Evolutionary conservation across 2,329 filamentous ascomycete species (phyloP), one percentile per base, ranked within the genome.

Genomic region (Neofusicoccum parvum): DNA sequence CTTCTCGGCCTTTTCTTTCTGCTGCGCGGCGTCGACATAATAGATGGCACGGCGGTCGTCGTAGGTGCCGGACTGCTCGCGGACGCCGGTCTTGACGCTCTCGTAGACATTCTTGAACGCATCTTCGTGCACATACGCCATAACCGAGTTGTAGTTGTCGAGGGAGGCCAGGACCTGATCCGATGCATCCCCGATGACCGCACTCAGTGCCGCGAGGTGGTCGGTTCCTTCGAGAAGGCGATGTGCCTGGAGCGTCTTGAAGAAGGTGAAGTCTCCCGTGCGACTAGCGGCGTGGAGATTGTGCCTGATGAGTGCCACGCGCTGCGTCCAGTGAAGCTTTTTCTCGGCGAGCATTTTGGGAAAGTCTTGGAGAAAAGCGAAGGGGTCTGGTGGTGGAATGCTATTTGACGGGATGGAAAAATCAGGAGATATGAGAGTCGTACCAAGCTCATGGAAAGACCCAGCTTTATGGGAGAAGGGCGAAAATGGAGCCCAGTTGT

Each of bases 21-120:
- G 79, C 72, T 81, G 80, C 37, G 72, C 74, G 20, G 79, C 74
- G 66, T 82, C 79, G 60, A 82, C 79, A 49, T 77, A 76, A n/a
- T 82, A 68, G 51, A 79, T 75, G 5, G 78, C 73, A 59, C 70
- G 68, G n/a, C 72, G 66, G 50, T 66, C 65, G 12, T 66, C 58
- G 49, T 54, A 62, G 43, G 34, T 66, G 20, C 58, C 65, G 2
- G 20, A 11, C 58, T 62, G 58, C 34, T 66, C 65, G 2, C 65
- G 48, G 12, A 72, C 72, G 7, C 67, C 71, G 36, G 75, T 72
- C 70, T 80, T 81, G 27, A 78, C 70, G 43, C 75, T 74, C 64
- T 81, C 79, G 71, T 81, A 82, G 7, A 82, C 76, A 32, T 76
- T 77, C 66, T 81, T 79, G 72, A 80, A 82, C 3, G 79, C 79